Evolutionary conservation across 2,329 filamentous ascomycete species (phyloP).

Genomic region (Coleophoma crateriformis): DNA sequence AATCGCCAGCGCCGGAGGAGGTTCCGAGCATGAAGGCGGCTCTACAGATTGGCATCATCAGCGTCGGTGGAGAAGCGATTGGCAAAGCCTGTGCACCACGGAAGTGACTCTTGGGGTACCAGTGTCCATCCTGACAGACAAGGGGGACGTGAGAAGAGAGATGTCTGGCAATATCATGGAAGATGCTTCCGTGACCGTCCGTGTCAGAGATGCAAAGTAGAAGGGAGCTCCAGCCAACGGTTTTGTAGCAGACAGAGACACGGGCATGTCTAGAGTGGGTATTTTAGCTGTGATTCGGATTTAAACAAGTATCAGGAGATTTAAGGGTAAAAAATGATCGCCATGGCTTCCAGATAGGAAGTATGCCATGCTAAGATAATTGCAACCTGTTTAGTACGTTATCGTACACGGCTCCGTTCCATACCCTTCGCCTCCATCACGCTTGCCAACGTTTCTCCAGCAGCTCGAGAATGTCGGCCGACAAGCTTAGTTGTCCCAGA

Average conservation of each 20-base stretch:
- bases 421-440: too few species aligned
- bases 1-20: conserved; percentile 8
- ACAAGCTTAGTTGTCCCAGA: too few species aligned
- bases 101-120: conserved; percentile 16
- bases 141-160: conserved; percentile 22
- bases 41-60: conserved; percentile 20
- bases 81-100: conserved; percentile 18
- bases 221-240: conserved; percentile 21
- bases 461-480: too few species aligned
- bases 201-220: conserved; percentile 27
- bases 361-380: neutral
- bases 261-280: conserved; percentile 12
- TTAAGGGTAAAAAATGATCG: neutral
- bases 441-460: too few species aligned
- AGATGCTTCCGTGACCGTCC: conserved; percentile 22
- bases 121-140: conserved; percentile 24
- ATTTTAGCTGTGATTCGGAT: neutral
- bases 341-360: neutral
- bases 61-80: conserved; percentile 24
- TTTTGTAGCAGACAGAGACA: conserved; percentile 24
- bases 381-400: neutral
- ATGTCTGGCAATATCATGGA: conserved; percentile 13
- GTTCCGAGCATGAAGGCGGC: conserved; percentile 6
- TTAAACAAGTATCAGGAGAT: neutral
- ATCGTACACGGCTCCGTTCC: too few species aligned